A percentile compares a stretch with the other conserved stretches of the same genome.
These are phyloP conservation scores for Mallotus japonicus DNA, from an alignment of 441 rosid genomes.

Conservation along the genomic window DNA sequence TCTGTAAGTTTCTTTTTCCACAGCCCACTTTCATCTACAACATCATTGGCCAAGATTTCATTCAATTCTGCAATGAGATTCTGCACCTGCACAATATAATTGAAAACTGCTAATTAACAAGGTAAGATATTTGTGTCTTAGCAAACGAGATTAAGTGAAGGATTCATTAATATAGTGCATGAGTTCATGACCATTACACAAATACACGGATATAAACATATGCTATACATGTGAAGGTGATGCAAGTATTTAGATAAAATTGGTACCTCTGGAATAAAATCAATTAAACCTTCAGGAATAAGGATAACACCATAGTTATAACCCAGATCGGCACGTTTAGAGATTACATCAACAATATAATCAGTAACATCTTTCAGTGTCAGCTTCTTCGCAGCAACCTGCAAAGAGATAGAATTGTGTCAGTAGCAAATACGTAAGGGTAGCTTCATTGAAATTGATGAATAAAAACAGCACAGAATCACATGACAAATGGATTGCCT, in stretches of 20 bases:
- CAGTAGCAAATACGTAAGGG: neutral
- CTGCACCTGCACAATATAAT: slow-evolving; percentile 62
- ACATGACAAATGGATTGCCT: neutral
- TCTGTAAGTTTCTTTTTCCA: slow-evolving; percentile 88
- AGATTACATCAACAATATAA: slow-evolving; percentile 79
- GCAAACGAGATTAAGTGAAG: slow-evolving; percentile 8
- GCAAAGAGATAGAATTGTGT: slow-evolving; percentile 21
- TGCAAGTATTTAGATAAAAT: neutral
- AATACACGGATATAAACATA: neutral
- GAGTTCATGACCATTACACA: neutral
- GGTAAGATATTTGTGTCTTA: neutral
- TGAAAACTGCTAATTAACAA: neutral
- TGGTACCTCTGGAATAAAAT: slow-evolving; percentile 93
- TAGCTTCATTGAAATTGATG: neutral
- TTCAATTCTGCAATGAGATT: slow-evolving; percentile 83
- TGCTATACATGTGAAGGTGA: neutral
- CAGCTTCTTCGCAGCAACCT: slow-evolving; percentile 91
- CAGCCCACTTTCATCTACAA: slow-evolving; percentile 70
- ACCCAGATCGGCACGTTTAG: slow-evolving; percentile 73
- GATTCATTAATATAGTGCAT: neutral
- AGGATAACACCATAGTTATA: slow-evolving; percentile 94
- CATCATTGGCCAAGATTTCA: slow-evolving; percentile 84
- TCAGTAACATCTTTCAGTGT: slow-evolving; percentile 90
- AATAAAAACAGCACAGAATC: neutral
- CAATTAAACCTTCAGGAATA: slow-evolving; percentile 97